A percentile compares a stretch with the other conserved stretches of the same genome.
Evolutionary conservation across 2,329 filamentous ascomycete genomes (phyloP).

Genomic region (Penicillium sp.): DNA sequence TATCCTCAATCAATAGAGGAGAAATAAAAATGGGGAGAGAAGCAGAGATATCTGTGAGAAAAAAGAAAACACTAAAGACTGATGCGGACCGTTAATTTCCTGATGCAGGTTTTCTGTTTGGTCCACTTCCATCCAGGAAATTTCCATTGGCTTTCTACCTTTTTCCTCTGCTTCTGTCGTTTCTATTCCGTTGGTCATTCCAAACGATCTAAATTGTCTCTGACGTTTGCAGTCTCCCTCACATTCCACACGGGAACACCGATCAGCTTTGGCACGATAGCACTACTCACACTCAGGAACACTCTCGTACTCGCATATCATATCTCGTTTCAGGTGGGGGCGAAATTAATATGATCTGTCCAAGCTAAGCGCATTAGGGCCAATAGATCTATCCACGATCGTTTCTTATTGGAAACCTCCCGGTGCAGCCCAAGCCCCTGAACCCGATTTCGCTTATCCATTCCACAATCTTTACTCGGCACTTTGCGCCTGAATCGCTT

Average conservation of each 20-base stretch:
- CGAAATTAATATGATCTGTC: not conserved
- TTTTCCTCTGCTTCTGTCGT: not conserved
- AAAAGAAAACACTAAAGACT: slow-evolving; percentile 2
- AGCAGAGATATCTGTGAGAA: not conserved
- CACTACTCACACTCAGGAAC: no score
- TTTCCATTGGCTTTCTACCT: not conserved
- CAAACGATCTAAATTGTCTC: not conserved
- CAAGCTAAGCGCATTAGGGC: not conserved
- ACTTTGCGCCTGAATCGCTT: not conserved
- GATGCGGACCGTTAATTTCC: not conserved
- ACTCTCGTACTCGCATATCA: not conserved
- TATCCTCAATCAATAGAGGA: not conserved
- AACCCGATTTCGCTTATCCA: not conserved
- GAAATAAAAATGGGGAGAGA: not conserved
- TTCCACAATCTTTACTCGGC: not conserved
- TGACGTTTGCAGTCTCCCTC: not conserved
- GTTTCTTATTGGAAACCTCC: not conserved
- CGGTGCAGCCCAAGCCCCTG: not conserved
- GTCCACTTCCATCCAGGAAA: not conserved
- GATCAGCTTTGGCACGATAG: no score
- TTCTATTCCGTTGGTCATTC: not conserved
- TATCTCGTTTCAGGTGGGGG: not conserved
- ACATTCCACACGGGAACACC: not conserved
- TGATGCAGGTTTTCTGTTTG: not conserved
- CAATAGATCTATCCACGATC: not conserved